Evolutionary conservation across 2,329 filamentous ascomycete species (phyloP).

Genomic region (Exophiala sideris): DNA sequence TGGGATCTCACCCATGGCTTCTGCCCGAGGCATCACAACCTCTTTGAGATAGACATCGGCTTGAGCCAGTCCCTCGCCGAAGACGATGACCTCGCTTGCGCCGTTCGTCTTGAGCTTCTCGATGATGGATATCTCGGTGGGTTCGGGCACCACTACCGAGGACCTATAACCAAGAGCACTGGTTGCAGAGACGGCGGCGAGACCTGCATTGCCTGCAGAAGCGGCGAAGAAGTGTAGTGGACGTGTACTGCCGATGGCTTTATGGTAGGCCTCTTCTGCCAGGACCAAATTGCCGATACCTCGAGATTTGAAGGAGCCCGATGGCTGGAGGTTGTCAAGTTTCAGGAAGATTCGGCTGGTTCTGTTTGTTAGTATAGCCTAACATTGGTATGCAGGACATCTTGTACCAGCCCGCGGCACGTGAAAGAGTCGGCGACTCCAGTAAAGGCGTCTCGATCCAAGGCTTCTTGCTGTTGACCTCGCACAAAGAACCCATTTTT

Average conservation of each 20-base stretch:
- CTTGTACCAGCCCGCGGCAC: slow-evolving; percentile 22
- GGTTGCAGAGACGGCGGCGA: slow-evolving; percentile 74
- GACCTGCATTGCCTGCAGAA: slow-evolving; percentile 78
- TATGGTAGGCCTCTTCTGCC: slow-evolving; percentile 50
- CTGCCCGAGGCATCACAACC: slow-evolving; percentile 39
- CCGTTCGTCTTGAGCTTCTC: slow-evolving; percentile 68
- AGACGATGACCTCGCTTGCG: slow-evolving; percentile 61
- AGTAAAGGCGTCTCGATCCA: slow-evolving; percentile 42
- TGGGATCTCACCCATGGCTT: slow-evolving; percentile 32
- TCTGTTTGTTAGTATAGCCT: neutral
- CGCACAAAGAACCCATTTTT: neutral
- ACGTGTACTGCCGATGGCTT: slow-evolving; percentile 5
- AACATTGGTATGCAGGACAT: neutral
- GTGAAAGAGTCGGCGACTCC: slow-evolving; percentile 37
- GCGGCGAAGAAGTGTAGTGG: slow-evolving; percentile 70
- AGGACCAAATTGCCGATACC: slow-evolving; percentile 37
- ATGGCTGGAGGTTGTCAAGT: slow-evolving; percentile 78
- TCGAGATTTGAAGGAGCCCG: slow-evolving; percentile 76
- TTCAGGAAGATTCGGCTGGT: slow-evolving; percentile 73
- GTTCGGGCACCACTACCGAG: slow-evolving; percentile 70
- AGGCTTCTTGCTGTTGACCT: slow-evolving; percentile 13
- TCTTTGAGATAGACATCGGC: slow-evolving; percentile 65
- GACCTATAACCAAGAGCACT: slow-evolving; percentile 59
- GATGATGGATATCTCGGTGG: slow-evolving; percentile 67
- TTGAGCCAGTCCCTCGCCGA: slow-evolving; percentile 64